Evolutionary conservation across 2,329 filamentous ascomycete species (phyloP).

Genomic region (Cryphonectria radicalis): DNA sequence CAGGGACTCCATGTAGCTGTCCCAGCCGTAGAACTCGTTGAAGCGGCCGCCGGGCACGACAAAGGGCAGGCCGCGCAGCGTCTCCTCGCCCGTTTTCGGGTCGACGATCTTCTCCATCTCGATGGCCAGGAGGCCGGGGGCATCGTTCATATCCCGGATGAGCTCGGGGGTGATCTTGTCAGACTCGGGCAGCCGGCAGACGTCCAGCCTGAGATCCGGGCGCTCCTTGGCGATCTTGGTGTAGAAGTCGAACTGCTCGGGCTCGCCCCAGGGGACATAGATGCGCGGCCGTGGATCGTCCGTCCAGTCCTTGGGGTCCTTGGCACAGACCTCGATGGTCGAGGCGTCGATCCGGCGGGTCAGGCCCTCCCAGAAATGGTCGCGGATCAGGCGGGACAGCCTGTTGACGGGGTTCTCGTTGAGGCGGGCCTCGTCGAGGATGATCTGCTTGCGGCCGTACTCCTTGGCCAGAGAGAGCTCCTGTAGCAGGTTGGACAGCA

Average conservation of each 20-base stretch:
- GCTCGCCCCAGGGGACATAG: slow-evolving; percentile 83
- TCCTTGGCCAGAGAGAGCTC: slow-evolving; percentile 92
- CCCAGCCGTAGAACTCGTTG: slow-evolving; percentile 98
- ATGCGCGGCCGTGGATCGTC: slow-evolving; percentile 86
- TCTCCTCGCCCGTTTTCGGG: slow-evolving; percentile 68
- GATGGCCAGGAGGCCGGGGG: slow-evolving; percentile 86
- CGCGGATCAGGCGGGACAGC: slow-evolving; percentile 81
- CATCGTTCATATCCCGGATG: slow-evolving; percentile 81
- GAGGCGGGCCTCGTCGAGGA: slow-evolving; percentile 86
- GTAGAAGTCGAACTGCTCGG: slow-evolving; percentile 91
- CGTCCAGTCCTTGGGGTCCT: slow-evolving; percentile 92
- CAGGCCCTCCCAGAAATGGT: slow-evolving; percentile 90
- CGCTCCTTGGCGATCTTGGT: slow-evolving; percentile 74
- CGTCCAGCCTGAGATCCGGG: slow-evolving; percentile 86
- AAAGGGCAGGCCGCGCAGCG: slow-evolving; percentile 82
- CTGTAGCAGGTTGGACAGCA: slow-evolving; percentile 94
- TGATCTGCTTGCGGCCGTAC: slow-evolving; percentile 84
- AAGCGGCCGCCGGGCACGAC: slow-evolving; percentile 97
- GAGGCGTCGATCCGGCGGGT: slow-evolving; percentile 89
- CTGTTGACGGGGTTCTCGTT: slow-evolving; percentile 95
- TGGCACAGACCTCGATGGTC: slow-evolving; percentile 82
- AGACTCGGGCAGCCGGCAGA: slow-evolving; percentile 71
- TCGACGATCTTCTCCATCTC: slow-evolving; percentile 81
- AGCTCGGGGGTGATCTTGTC: slow-evolving; percentile 75
- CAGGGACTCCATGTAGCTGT: slow-evolving; percentile 97